These are phyloP conservation scores for Aspergillus coremiiformis DNA, from an alignment of 495 filamentous ascomycete species.

Conservation along the genomic window DNA sequence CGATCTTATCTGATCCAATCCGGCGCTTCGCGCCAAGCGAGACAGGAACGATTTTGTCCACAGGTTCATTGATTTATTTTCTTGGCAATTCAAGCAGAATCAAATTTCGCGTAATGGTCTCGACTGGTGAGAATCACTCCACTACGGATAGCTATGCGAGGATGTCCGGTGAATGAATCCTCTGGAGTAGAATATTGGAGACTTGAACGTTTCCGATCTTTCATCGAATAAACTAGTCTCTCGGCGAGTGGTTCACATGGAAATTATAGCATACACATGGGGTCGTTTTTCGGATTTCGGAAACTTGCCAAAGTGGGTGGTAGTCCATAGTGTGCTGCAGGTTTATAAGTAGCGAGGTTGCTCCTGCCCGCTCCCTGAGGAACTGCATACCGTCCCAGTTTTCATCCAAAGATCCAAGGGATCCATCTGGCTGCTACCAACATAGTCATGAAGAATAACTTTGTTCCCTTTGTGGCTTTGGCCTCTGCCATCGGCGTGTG, in stretches of 20 bases:
- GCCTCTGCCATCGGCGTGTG: slow-evolving; percentile 4
- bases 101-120: not conserved
- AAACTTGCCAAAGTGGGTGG: not conserved
- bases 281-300: not conserved
- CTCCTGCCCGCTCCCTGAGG: not conserved
- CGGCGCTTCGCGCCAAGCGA: not conserved
- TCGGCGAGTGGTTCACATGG: slow-evolving; percentile 2
- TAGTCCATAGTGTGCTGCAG: not conserved
- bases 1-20: slow-evolving; percentile 8
- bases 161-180: not conserved
- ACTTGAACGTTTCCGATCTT: not conserved
- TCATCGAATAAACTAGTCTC: not conserved
- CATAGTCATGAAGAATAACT: slow-evolving; percentile 6
- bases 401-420: not conserved
- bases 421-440: not conserved
- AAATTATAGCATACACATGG: not conserved
- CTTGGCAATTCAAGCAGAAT: slow-evolving; percentile 5
- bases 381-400: not conserved
- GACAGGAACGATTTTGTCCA: slow-evolving; percentile 9
- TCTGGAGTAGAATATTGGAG: not conserved
- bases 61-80: slow-evolving; percentile 9
- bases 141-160: not conserved
- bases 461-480: slow-evolving; percentile 2
- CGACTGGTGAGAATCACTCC: not conserved
- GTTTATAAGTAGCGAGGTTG: slow-evolving; percentile 3